Conservation (phyloP, 176 grass and related monocot species). For the Cocos nucifera region DNA sequence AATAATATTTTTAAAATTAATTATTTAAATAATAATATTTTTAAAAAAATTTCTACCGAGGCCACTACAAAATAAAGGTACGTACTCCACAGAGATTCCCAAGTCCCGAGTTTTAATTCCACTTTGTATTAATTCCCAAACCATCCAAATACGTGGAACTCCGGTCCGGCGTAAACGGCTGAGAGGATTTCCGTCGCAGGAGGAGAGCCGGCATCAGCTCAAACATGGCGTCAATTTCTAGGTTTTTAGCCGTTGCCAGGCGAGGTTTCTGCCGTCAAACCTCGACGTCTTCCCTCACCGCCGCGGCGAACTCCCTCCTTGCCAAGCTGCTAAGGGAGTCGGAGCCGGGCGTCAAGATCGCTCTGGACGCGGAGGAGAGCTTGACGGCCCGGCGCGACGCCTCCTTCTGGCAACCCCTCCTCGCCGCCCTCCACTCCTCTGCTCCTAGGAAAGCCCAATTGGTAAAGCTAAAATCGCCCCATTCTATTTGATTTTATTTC, state of each 20-base stretch:
- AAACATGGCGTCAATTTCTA: slow-evolving; percentile 1
- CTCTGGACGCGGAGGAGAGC: slow-evolving; percentile 22
- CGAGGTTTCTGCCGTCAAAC: background rate
- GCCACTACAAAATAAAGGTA: too few relatives aligned
- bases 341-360: slow-evolving; percentile 31
- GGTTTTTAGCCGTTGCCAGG: background rate
- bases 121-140: too few relatives aligned
- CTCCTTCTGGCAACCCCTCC: slow-evolving; percentile 38
- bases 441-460: slow-evolving; percentile 36
- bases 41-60: too few relatives aligned
- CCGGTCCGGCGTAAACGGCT: too few relatives aligned
- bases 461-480: background rate
- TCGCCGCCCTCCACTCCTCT: slow-evolving; percentile 25
- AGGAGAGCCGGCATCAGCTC: too few relatives aligned
- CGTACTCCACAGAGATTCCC: too few relatives aligned
- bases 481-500: too few relatives aligned
- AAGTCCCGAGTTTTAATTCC: too few relatives aligned
- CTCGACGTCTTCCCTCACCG: slow-evolving; percentile 11
- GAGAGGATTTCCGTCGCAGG: too few relatives aligned
- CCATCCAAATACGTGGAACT: too few relatives aligned
- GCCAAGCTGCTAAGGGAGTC: slow-evolving; percentile 20
- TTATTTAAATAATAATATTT: too few relatives aligned
- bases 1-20: too few relatives aligned
- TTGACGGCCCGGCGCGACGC: slow-evolving; percentile 8
- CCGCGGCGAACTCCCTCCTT: slow-evolving; percentile 17